These are phyloP conservation scores for Carex kokanica DNA, from an alignment of 176 grass and related monocot species.

Conservation along the genomic window DNA sequence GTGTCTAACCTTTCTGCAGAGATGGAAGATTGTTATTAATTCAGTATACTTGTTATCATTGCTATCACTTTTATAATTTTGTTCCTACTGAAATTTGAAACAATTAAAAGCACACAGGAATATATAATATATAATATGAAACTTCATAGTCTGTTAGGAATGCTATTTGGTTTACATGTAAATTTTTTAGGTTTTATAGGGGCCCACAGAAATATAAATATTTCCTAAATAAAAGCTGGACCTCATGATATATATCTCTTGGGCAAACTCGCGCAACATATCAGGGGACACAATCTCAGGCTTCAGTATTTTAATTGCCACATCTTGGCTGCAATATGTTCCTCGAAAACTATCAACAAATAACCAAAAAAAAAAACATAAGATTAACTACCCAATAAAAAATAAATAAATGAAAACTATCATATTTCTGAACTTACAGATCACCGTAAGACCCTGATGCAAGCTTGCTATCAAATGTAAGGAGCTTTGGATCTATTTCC, in stretches of 20 bases:
- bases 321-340: constrained; percentile 86
- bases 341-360: constrained; percentile 57
- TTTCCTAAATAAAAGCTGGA: constrained; percentile 28
- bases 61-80: not conserved
- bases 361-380: constrained; percentile 34
- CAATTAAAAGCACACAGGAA: not conserved
- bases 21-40: constrained; percentile 12
- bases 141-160: not conserved
- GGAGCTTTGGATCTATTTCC: constrained; percentile 71
- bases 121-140: not conserved
- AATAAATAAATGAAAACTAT: not conserved
- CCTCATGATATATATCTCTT: constrained; percentile 95
- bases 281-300: constrained; percentile 67
- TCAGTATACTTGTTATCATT: not conserved
- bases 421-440: constrained; percentile 49
- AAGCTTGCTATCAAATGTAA: constrained; percentile 75
- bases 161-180: not conserved
- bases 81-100: not conserved
- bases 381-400: constrained; percentile 19
- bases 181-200: not conserved
- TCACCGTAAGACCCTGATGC: constrained; percentile 77
- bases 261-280: constrained; percentile 82
- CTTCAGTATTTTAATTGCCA: constrained; percentile 90
- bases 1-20: constrained; percentile 88
- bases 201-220: not conserved